Evolutionary conservation across 306 rosid species (phyloP), one percentile per base, ranked within the genome.

Genomic region (Biancaea sappan): DNA sequence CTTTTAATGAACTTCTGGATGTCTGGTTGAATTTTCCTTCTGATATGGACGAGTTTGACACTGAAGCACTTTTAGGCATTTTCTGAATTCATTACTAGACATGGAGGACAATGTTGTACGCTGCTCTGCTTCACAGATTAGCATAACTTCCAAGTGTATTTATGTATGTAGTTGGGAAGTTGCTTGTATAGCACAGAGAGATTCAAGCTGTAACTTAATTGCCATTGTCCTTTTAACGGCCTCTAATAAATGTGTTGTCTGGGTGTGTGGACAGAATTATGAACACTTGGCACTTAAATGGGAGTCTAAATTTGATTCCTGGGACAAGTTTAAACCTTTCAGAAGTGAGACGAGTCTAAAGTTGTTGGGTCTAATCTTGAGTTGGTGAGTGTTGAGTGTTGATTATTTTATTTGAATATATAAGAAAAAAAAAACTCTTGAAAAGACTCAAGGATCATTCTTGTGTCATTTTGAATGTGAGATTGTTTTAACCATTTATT

Each of bases 61-160:
- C 26, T 25, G 24, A 21, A 59, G 62, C 31, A 71, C 47, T 46
- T 69, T 28, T 75, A 22, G 63, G 31, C 70, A 63, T 35, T 76
- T 76, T 75, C 63, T 38, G 38, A 53, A 70, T 14, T 35, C 65
- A 31, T 69, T 8, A 37, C 52, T 12, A 52, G 66, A 54, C 44
- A 52, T 52, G 69, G 66, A 53, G 70, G 74, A 69, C 73, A 62
- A 32, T 54, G 67, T 73, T 29, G 76, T 75, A 51, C 48, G 63
- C 11, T 63, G 54, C 69, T 19, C 37, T 70, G 69, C 69, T 61
- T 81, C 72, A 68, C 69, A 73, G 70, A 76, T 70, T 31, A 63
- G 66, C 57, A 56, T 68, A 35, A 63, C 72, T 76, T 76, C 60
- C 0, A 76, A 71, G 63, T 41, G 61, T 62, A 58, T 73, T 57